Conservation (phyloP, 352 stramenopile species). For the Paralagenidium karlingii region DNA sequence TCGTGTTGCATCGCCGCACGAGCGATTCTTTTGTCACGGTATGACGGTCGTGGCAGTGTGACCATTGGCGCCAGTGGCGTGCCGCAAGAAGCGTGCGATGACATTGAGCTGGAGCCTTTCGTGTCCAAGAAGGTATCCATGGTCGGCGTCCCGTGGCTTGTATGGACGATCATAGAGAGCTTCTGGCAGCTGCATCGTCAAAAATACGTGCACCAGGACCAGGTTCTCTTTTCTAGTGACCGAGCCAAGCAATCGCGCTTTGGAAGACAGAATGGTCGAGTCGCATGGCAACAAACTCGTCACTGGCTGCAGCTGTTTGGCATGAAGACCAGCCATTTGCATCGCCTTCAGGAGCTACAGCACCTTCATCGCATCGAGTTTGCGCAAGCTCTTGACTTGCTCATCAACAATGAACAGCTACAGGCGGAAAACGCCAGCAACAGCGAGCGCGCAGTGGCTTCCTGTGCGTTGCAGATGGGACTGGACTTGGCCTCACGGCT, state of each 20-base stretch:
- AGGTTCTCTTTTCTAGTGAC: conserved; percentile 35
- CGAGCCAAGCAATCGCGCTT: neutral
- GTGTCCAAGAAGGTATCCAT: conserved; percentile 16
- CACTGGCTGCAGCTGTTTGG: conserved; percentile 36
- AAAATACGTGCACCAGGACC: conserved; percentile 48
- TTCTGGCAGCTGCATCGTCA: conserved; percentile 55
- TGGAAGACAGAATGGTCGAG: no score
- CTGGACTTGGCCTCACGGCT: no score
- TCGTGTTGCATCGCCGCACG: conserved; percentile 39
- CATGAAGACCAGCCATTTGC: conserved; percentile 26
- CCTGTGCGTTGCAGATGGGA: no score
- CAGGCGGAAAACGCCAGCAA: no score
- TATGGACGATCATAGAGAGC: conserved; percentile 40
- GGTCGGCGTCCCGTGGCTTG: conserved; percentile 26
- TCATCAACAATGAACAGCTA: conserved; percentile 1
- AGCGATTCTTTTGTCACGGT: conserved; percentile 41
- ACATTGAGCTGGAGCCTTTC: conserved; percentile 24
- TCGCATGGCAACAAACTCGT: conserved; percentile 12
- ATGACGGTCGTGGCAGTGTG: conserved; percentile 2
- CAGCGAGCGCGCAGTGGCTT: no score
- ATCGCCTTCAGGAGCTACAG: no score
- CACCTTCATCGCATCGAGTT: conserved; percentile 26
- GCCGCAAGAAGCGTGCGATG: conserved; percentile 7
- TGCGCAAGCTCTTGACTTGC: conserved; percentile 5
- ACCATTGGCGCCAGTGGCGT: conserved; percentile 35